Evolutionary conservation across 352 stramenopile genomes (phyloP).

Genomic region (Pelagophyceae sp.): DNA sequence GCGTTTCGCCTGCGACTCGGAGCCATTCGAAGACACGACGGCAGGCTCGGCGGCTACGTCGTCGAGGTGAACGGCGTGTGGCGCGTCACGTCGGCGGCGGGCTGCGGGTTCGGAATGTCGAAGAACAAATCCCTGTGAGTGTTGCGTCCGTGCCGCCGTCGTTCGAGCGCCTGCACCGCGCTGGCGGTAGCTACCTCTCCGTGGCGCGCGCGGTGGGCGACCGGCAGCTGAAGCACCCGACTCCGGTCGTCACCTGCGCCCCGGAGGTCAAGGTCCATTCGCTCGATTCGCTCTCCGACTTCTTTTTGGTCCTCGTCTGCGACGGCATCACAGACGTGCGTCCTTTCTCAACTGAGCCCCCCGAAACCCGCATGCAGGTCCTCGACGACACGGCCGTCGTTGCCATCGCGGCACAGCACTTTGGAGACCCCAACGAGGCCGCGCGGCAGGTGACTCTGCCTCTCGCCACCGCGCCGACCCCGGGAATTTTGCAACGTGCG

Average conservation of each 20-base stretch:
- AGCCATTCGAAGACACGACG: too few relatives aligned
- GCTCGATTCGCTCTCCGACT: conserved; percentile 48
- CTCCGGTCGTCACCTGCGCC: background rate
- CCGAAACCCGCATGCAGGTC: too few relatives aligned
- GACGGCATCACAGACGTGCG: conserved; percentile 77
- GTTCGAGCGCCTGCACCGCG: too few relatives aligned
- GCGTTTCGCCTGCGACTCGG: too few relatives aligned
- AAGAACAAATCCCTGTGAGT: conserved; percentile 50
- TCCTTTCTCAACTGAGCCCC: too few relatives aligned
- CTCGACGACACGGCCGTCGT: conserved; percentile 74
- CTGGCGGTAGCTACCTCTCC: conserved; percentile 76
- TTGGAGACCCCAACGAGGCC: conserved; percentile 53
- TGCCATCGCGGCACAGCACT: conserved; percentile 56
- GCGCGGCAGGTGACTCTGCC: too few relatives aligned
- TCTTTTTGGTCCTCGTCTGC: conserved; percentile 72
- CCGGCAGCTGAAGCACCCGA: conserved; percentile 10
- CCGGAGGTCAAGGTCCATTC: conserved; percentile 23
- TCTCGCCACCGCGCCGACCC: too few relatives aligned
- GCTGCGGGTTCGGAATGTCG: conserved; percentile 4
- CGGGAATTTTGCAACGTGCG: too few relatives aligned
- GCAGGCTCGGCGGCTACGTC: background rate
- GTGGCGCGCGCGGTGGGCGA: conserved; percentile 60
- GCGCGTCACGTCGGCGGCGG: conserved; percentile 6
- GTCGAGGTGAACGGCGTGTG: background rate
- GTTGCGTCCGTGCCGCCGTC: too few relatives aligned